Percentiles rank a stretch among this genome's conserved stretches.
phyloP scores from a whole-genome alignment of 2,329 filamentous ascomycete genomes.

The Ophiocordyceps camponoti-floridani region DNA sequence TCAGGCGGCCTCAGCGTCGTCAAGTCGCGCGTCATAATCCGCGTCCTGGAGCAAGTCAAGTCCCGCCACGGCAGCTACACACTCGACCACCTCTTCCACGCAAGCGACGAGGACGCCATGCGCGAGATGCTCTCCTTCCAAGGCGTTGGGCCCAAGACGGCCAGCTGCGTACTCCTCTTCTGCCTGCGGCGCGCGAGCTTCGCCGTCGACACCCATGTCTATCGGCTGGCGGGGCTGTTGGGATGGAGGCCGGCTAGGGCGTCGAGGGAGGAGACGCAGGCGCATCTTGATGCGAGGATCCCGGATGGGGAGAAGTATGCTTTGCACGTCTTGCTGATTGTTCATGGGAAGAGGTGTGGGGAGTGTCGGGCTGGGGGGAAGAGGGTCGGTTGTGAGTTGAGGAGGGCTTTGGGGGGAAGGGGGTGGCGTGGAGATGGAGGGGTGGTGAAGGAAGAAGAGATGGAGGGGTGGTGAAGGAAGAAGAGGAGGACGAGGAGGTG shows the following conservation, averaged over 20 bases:
- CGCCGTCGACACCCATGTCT: slow-evolving; percentile 35
- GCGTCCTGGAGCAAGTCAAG: slow-evolving; percentile 47
- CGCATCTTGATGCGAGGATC: slow-evolving; percentile 28
- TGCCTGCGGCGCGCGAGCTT: slow-evolving; percentile 28
- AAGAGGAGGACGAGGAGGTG: background rate
- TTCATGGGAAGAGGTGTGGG: slow-evolving; percentile 24
- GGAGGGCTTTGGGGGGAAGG: slow-evolving; percentile 10
- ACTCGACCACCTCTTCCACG: slow-evolving; percentile 28
- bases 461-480: slow-evolving; percentile 1
- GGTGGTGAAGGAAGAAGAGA: slow-evolving; percentile 4
- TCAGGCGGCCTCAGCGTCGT: slow-evolving; percentile 50
- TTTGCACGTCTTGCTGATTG: slow-evolving; percentile 29
- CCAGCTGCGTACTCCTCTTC: slow-evolving; percentile 32
- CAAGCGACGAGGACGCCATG: slow-evolving; percentile 27
- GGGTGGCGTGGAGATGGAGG: slow-evolving; percentile 7
- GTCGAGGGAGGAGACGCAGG: slow-evolving; percentile 26
- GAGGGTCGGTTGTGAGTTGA: slow-evolving; percentile 20
- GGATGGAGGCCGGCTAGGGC: slow-evolving; percentile 26
- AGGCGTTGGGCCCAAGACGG: slow-evolving; percentile 36
- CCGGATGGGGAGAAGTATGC: slow-evolving; percentile 31
- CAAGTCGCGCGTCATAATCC: slow-evolving; percentile 59
- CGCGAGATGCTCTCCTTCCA: slow-evolving; percentile 28
- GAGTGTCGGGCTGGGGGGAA: slow-evolving; percentile 27
- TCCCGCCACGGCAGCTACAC: slow-evolving; percentile 22
- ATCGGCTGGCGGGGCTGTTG: slow-evolving; percentile 27